phyloP scores from a whole-genome alignment of 108 stramenopile genomes.

The Cylindrotheca closterium region DNA sequence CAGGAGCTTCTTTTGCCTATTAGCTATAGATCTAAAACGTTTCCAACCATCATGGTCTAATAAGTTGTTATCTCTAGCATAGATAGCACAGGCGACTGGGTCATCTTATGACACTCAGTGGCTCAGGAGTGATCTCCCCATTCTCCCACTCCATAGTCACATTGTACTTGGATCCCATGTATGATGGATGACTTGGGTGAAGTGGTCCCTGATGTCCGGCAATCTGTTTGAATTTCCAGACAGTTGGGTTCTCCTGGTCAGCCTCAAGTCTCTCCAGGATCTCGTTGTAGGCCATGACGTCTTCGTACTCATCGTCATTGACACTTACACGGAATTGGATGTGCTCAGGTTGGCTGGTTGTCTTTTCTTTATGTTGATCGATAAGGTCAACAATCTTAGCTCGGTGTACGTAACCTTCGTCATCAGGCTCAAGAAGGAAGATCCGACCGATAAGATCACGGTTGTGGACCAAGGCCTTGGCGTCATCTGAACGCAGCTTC shows the following conservation, averaged over 20 bases:
- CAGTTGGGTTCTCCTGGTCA: not conserved
- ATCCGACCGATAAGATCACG: constrained; percentile 6
- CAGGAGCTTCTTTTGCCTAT: constrained; percentile 10
- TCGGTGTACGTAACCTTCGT: not conserved
- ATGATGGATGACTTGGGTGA: constrained; percentile 2
- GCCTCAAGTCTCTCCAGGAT: not conserved
- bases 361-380: not conserved
- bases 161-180: constrained; percentile 34
- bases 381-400: not conserved
- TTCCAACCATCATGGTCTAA: constrained; percentile 43
- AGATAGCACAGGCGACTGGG: constrained; percentile 37
- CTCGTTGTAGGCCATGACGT: constrained; percentile 1
- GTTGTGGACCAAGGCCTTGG: no score
- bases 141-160: constrained; percentile 34
- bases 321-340: not conserved
- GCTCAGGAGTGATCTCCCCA: constrained; percentile 29
- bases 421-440: constrained; percentile 1
- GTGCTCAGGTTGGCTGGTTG: not conserved
- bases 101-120: constrained; percentile 23
- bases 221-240: constrained; percentile 6
- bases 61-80: constrained; percentile 30
- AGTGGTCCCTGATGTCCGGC: constrained; percentile 26
- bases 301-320: not conserved
- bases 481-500: no score
- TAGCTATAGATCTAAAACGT: constrained; percentile 21